These are phyloP conservation scores for Sinapis alba DNA, from an alignment of 441 rosid species.

Conservation along the genomic window DNA sequence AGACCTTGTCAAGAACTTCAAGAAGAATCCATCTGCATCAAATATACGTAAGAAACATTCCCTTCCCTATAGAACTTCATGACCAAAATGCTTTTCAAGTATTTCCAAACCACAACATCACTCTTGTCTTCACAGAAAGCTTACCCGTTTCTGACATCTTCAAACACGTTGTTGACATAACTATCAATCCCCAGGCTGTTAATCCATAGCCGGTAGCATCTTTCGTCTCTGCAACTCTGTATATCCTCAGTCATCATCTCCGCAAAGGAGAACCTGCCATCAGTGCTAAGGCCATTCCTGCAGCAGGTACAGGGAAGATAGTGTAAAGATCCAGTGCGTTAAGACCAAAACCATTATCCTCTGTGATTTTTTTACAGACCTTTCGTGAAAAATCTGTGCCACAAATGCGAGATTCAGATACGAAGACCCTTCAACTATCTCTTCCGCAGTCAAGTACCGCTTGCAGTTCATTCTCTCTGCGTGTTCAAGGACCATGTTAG, in stretches of 20 bases:
- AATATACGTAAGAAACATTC: neutral
- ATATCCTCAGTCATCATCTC: conserved; percentile 82
- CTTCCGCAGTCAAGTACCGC: conserved; percentile 66
- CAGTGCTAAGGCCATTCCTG: conserved; percentile 75
- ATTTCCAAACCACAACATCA: neutral
- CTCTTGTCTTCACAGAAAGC: conserved; percentile 4
- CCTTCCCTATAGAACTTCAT: neutral
- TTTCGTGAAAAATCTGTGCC: conserved; percentile 75
- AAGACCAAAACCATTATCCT: neutral
- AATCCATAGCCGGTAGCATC: conserved; percentile 78
- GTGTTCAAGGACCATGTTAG: conserved; percentile 70
- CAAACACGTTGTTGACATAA: conserved; percentile 67
- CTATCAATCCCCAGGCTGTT: conserved; percentile 68
- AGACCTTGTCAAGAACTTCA: conserved; percentile 69
- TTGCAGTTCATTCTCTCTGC: conserved; percentile 79
- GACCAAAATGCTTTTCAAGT: neutral
- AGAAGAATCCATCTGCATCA: conserved; percentile 70
- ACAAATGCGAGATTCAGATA: conserved; percentile 73
- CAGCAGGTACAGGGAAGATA: conserved; percentile 31
- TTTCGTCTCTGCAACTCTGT: conserved; percentile 69
- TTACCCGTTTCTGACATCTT: conserved; percentile 80
- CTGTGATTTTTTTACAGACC: conserved; percentile 40
- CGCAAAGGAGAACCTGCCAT: conserved; percentile 59
- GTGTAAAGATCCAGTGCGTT: neutral
- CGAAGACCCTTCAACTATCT: conserved; percentile 70